Conservation (phyloP, 2,329 filamentous ascomycete genomes). For the Ceratocystiopsis minuta region DNA sequence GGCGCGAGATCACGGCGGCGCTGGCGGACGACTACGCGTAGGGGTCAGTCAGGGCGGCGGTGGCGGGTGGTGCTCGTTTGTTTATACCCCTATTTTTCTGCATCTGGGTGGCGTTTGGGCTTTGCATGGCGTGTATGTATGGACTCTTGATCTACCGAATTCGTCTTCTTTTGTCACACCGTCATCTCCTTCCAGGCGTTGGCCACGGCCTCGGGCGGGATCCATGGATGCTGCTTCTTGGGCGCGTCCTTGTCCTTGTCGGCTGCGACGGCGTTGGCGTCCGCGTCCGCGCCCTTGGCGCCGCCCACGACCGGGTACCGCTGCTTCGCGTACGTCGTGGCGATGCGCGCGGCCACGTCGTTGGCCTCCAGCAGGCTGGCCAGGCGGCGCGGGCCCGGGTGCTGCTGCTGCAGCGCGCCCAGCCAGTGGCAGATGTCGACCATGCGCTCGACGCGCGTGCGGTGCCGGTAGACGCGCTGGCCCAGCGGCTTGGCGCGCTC, state of each 20-base stretch:
- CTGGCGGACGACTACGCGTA: constrained; percentile 1
- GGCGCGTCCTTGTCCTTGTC: neutral
- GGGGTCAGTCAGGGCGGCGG: neutral
- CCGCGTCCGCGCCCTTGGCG: neutral
- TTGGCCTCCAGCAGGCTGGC: constrained; percentile 38
- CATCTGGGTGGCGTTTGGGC: no score
- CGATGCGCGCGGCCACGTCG: constrained; percentile 15
- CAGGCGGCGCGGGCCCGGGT: constrained; percentile 23
- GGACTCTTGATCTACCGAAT: neutral
- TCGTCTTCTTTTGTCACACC: neutral
- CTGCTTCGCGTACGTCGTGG: constrained; percentile 1
- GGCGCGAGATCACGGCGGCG: constrained; percentile 60
- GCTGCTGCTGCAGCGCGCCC: neutral
- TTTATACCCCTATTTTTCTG: neutral
- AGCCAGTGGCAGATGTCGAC: neutral
- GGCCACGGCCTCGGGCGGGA: no score
- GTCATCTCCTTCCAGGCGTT: no score
- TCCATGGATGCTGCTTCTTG: no score
- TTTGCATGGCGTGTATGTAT: neutral
- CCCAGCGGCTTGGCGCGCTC: neutral
- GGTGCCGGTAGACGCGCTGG: neutral
- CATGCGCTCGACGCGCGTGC: neutral
- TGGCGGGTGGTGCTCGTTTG: no score
- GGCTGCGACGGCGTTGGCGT: no score
- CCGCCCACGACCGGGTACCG: constrained; percentile 3